Evolutionary conservation across 495 filamentous ascomycete genomes (phyloP).

Genomic region (Tuber indicum): DNA sequence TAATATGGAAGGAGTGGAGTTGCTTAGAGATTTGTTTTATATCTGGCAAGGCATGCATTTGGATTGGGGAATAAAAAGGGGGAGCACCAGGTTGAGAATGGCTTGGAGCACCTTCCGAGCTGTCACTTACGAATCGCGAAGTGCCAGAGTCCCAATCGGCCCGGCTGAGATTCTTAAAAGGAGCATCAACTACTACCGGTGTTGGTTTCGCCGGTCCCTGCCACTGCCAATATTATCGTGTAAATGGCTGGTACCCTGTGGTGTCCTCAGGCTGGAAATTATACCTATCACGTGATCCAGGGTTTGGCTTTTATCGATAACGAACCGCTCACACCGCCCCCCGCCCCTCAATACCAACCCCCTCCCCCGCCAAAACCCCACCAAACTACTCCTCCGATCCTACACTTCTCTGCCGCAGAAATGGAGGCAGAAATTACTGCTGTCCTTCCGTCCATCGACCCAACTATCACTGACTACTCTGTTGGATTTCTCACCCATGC

Average conservation of each 20-base stretch:
- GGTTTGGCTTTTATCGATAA: not conserved
- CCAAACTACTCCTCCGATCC: not conserved
- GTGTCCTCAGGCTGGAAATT: not conserved
- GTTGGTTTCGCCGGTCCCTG: not conserved
- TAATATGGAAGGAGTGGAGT: not conserved
- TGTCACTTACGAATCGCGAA: not conserved
- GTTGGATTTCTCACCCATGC: constrained; percentile 92
- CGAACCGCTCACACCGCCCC: not conserved
- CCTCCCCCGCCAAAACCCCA: not conserved
- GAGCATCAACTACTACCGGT: not conserved
- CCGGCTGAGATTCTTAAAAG: not conserved
- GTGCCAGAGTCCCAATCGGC: not conserved
- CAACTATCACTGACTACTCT: constrained; percentile 84
- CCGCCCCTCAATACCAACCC: not conserved
- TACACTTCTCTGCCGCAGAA: constrained; percentile 10
- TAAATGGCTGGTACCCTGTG: not conserved
- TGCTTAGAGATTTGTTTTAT: not conserved
- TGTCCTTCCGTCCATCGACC: constrained; percentile 81
- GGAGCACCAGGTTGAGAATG: not conserved
- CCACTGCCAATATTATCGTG: not conserved
- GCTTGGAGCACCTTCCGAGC: not conserved
- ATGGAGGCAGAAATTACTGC: constrained; percentile 93
- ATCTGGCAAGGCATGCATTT: not conserved
- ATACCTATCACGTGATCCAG: not conserved
- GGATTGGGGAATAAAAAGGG: too few species aligned